Percentiles rank a stretch among this genome's conserved stretches.
phyloP scores from a whole-genome alignment of 129 eudicot genomes.

The Kitagawia praeruptora region DNA sequence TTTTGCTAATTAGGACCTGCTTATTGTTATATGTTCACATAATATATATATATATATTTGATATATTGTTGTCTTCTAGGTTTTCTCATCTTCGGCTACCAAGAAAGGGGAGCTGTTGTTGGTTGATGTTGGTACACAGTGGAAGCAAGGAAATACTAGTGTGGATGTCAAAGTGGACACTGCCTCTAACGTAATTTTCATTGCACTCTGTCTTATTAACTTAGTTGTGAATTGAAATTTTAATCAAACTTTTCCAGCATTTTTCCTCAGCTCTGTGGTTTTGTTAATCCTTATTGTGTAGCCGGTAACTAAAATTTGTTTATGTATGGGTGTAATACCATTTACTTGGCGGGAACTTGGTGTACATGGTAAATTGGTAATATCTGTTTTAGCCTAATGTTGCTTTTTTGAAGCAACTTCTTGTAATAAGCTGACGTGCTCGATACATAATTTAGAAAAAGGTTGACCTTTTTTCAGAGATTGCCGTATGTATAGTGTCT shows the following conservation, averaged over 20 bases:
- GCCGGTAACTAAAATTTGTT: background rate
- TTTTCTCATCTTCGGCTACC: slow-evolving; percentile 43
- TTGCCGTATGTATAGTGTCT: background rate
- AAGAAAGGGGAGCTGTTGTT: slow-evolving; percentile 49
- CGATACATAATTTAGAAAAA: too few species aligned
- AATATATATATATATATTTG: too few species aligned
- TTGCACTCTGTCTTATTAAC: background rate
- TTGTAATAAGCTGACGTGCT: background rate
- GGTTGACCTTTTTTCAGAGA: background rate
- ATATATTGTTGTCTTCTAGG: slow-evolving; percentile 16
- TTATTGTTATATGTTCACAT: background rate
- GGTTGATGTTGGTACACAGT: slow-evolving; percentile 46
- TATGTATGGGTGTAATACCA: background rate
- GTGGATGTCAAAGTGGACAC: slow-evolving; percentile 60
- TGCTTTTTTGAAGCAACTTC: background rate
- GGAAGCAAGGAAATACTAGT: slow-evolving; percentile 40
- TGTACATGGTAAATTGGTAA: background rate
- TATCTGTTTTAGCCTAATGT: background rate
- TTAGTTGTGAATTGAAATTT: background rate
- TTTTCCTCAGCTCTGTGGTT: background rate
- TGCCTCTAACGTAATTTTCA: slow-evolving; percentile 33
- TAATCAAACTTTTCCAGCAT: background rate
- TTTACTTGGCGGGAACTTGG: background rate
- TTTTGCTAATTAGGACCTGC: too few species aligned
- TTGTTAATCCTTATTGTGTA: background rate